A percentile compares a stretch with the other conserved stretches of the same genome.
Conservation (phyloP, 495 filamentous ascomycete species). For the Patellaria atrata region DNA sequence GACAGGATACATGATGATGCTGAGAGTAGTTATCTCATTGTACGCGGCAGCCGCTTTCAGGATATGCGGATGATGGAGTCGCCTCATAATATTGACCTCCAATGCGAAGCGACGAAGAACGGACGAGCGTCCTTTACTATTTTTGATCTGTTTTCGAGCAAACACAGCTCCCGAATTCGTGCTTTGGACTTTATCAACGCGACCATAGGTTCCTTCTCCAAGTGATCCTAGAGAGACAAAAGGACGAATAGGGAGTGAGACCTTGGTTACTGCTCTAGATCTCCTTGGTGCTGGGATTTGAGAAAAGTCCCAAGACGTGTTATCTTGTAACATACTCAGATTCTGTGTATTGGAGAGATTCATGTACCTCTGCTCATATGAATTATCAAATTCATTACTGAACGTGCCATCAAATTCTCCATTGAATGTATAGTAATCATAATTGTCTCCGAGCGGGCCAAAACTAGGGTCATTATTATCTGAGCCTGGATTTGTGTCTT, state of each 20-base stretch:
- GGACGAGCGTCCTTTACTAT: too few relatives aligned
- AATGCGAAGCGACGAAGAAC: neutral
- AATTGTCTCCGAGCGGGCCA: too few relatives aligned
- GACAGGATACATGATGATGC: constrained; percentile 12
- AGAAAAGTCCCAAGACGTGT: neutral
- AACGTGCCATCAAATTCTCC: constrained; percentile 2
- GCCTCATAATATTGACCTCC: constrained; percentile 10
- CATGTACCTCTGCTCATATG: neutral
- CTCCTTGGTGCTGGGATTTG: neutral
- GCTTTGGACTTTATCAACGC: constrained; percentile 10
- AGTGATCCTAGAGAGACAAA: constrained; percentile 4
- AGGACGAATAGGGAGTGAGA: neutral
- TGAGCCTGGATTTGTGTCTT: neutral
- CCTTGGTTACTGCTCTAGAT: neutral
- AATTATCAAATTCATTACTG: constrained; percentile 8
- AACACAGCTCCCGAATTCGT: constrained; percentile 4
- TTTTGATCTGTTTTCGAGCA: constrained; percentile 6
- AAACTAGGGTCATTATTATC: too few relatives aligned
- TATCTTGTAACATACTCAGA: neutral
- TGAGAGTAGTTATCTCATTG: constrained; percentile 4
- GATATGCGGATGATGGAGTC: constrained; percentile 12
- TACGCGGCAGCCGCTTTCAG: constrained; percentile 9
- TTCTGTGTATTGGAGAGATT: neutral
- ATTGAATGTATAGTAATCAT: too few relatives aligned
- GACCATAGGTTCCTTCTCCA: constrained; percentile 11